phyloP scores from a whole-genome alignment of 2,329 filamentous ascomycete genomes.

The Nemania bipapillata region DNA sequence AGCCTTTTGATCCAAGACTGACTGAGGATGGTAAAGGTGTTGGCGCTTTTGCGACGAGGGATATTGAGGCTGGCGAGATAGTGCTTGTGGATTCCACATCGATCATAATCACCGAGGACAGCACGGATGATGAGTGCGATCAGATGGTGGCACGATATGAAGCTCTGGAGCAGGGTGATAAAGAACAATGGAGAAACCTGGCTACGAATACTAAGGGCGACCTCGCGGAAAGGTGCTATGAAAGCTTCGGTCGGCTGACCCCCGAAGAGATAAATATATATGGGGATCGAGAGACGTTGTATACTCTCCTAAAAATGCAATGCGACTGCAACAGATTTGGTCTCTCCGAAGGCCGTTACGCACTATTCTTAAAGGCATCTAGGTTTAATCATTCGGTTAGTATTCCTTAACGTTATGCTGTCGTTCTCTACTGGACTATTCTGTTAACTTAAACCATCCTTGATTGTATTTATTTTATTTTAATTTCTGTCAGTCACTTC shows the following conservation, averaged over 20 bases:
- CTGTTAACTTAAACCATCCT: too few relatives aligned
- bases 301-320: neutral
- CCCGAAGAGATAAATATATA: neutral
- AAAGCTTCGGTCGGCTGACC: neutral
- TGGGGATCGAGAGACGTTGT: neutral
- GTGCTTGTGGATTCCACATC: constrained; percentile 17
- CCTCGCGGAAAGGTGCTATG: neutral
- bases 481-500: too few relatives aligned
- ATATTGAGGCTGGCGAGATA: constrained; percentile 27
- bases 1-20: neutral
- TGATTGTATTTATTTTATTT: too few relatives aligned
- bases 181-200: constrained; percentile 1
- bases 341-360: fast-evolving
- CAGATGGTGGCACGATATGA: neutral
- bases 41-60: constrained; percentile 28
- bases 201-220: too few relatives aligned
- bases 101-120: neutral
- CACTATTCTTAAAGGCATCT: constrained; percentile 17
- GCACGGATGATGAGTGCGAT: neutral
- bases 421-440: too few relatives aligned
- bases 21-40: constrained; percentile 11
- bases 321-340: constrained; percentile 6
- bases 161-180: neutral
- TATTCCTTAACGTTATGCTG: neutral
- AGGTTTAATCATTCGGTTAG: constrained; percentile 35